These are phyloP conservation scores for Strobilomyces echinocephalus DNA, from an alignment of 768 basidiomycete species.

Conservation along the genomic window DNA sequence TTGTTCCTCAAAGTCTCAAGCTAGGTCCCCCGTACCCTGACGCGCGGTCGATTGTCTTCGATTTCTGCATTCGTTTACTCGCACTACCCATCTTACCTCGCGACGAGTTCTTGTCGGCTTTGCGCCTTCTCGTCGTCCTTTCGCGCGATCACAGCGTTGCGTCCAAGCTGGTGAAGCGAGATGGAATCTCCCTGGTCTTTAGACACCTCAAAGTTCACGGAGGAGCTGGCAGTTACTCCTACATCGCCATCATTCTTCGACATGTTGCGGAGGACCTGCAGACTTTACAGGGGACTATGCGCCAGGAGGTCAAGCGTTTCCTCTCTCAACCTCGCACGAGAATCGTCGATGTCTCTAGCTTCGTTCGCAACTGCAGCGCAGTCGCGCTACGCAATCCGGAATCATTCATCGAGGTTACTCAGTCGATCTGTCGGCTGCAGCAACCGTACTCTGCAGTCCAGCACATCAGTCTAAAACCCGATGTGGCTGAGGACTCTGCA, in stretches of 20 bases:
- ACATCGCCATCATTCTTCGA: slow-evolving; percentile 84
- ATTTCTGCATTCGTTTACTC: slow-evolving; percentile 72
- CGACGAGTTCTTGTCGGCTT: slow-evolving; percentile 76
- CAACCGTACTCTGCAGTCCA: slow-evolving; percentile 55
- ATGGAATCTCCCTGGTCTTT: slow-evolving; percentile 63
- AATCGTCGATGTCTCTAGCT: slow-evolving; percentile 63
- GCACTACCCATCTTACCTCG: slow-evolving; percentile 56
- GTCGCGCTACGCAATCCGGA: slow-evolving; percentile 78
- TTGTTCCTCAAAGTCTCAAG: slow-evolving; percentile 45
- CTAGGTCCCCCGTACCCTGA: slow-evolving; percentile 60
- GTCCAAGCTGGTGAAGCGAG: slow-evolving; percentile 58
- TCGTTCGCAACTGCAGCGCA: slow-evolving; percentile 70
- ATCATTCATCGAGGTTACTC: slow-evolving; percentile 70
- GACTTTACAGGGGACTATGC: slow-evolving; percentile 68
- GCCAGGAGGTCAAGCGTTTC: slow-evolving; percentile 76
- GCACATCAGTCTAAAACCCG: slow-evolving; percentile 55
- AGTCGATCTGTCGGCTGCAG: slow-evolving; percentile 66
- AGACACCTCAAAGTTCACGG: slow-evolving; percentile 56
- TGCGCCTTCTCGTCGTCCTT: slow-evolving; percentile 80
- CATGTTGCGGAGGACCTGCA: slow-evolving; percentile 80
- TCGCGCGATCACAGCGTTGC: slow-evolving; percentile 69
- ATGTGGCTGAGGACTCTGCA: slow-evolving; percentile 18
- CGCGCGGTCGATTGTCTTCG: slow-evolving; percentile 64
- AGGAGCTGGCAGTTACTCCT: slow-evolving; percentile 68
- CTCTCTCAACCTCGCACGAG: slow-evolving; percentile 69